Evolutionary conservation across 306 rosid genomes (phyloP).

Genomic region (Cucurbita maxima): DNA sequence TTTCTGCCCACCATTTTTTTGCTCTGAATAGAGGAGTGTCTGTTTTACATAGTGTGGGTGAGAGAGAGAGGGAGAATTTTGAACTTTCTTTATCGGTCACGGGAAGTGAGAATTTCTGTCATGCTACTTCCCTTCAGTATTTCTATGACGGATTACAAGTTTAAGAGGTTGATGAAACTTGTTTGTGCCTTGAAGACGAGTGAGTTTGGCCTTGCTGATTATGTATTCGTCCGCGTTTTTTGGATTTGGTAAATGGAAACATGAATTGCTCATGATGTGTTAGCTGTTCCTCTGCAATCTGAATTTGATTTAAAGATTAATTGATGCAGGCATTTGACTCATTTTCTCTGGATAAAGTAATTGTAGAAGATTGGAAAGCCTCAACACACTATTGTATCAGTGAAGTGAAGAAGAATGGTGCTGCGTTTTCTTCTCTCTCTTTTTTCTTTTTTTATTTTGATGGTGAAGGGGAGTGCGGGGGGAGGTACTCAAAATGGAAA

Average conservation of each 20-base stretch:
- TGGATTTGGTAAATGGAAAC: background rate
- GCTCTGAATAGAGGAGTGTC: background rate
- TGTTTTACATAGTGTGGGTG: background rate
- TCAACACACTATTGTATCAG: conserved; percentile 4
- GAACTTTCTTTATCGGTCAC: background rate
- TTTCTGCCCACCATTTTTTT: background rate
- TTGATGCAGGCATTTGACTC: conserved; percentile 22
- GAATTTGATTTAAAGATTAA: background rate
- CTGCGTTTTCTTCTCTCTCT: background rate
- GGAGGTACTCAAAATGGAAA: background rate
- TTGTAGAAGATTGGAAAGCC: conserved; percentile 15
- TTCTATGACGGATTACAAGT: background rate
- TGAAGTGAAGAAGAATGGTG: conserved; percentile 4
- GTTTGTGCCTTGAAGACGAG: background rate
- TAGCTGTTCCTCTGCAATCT: background rate
- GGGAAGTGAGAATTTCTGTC: background rate
- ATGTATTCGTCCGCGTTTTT: background rate
- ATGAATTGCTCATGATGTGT: background rate
- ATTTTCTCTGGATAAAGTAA: conserved; percentile 12
- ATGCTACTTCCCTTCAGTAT: background rate
- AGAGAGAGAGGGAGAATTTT: background rate
- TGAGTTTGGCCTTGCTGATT: background rate
- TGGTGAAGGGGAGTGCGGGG: background rate
- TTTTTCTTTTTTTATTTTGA: background rate
- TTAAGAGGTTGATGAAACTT: background rate